Percentiles rank a stretch among this genome's conserved stretches.
These are phyloP conservation scores for Pseudonitzschia pungens DNA, from an alignment of 108 stramenopile genomes.

Conservation along the genomic window DNA sequence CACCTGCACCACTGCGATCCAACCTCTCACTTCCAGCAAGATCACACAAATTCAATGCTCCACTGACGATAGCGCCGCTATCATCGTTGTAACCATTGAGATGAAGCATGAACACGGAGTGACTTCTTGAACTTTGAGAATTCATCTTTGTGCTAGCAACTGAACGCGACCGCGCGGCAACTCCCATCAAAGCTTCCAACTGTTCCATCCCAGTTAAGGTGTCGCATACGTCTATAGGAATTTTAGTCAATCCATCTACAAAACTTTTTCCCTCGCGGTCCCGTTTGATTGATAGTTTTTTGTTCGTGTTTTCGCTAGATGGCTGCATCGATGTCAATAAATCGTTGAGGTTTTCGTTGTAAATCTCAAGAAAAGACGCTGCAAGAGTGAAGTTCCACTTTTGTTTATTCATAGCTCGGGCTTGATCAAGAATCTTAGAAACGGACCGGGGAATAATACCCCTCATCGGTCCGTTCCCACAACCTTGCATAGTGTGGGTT, in stretches of 20 bases:
- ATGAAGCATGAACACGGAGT: constrained; percentile 98
- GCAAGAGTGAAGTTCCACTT: constrained; percentile 94
- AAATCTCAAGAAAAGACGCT: constrained; percentile 98
- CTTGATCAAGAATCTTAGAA: constrained; percentile 88
- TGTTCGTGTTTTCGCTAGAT: constrained; percentile 6
- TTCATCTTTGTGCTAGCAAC: constrained; percentile 98
- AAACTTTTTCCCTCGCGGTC: constrained; percentile 76
- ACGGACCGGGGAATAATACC: constrained; percentile 96
- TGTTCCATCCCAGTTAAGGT: constrained; percentile 56
- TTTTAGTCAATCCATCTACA: constrained; percentile 88
- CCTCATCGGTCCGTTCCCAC: constrained; percentile 81
- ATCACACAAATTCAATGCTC: constrained; percentile 97
- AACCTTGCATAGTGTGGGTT: constrained; percentile 98
- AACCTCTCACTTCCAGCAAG: constrained; percentile 97
- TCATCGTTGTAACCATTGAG: constrained; percentile 89
- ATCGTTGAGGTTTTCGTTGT: constrained; percentile 97
- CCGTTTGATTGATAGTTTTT: constrained; percentile 81
- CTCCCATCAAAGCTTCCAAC: constrained; percentile 84
- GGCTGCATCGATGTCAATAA: constrained; percentile 68
- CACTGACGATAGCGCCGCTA: constrained; percentile 81
- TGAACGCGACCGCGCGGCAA: constrained; percentile 89
- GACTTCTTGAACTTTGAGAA: constrained; percentile 94
- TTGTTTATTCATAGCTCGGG: constrained; percentile 72
- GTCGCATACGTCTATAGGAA: constrained; percentile 80
- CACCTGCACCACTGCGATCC: constrained; percentile 88